Conservation (phyloP, 768 basidiomycete species). For the Russula lepida region DNA sequence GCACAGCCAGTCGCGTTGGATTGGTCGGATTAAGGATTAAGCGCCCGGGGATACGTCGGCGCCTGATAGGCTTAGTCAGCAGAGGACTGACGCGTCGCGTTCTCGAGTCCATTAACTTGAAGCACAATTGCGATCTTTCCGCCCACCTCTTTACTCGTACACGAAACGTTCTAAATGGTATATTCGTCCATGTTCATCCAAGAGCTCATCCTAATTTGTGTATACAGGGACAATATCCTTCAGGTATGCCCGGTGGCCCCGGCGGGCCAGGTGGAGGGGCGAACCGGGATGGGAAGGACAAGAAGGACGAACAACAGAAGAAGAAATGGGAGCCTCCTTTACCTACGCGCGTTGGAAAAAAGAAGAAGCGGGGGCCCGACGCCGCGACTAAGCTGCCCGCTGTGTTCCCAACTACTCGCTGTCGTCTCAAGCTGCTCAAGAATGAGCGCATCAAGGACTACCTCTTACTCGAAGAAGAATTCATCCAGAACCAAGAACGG, state of each 20-base stretch:
- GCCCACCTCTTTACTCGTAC: neutral
- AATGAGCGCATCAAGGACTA: slow-evolving; percentile 98
- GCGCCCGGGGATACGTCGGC: neutral
- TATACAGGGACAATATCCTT: slow-evolving; percentile 65
- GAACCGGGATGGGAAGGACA: slow-evolving; percentile 26
- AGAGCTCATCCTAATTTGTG: neutral
- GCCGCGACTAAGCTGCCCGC: slow-evolving; percentile 86
- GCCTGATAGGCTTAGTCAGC: slow-evolving; percentile 14
- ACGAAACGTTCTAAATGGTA: slow-evolving; percentile 12
- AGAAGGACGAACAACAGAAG: slow-evolving; percentile 48
- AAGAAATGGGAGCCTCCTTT: slow-evolving; percentile 99
- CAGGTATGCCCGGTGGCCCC: slow-evolving; percentile 39
- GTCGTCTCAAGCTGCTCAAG: slow-evolving; percentile 91
- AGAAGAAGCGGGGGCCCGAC: slow-evolving; percentile 89
- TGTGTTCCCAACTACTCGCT: slow-evolving; percentile 90
- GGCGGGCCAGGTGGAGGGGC: slow-evolving; percentile 24
- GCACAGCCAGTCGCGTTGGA: neutral
- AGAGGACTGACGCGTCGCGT: slow-evolving; percentile 31
- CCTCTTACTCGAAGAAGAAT: slow-evolving; percentile 90
- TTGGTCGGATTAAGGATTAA: neutral
- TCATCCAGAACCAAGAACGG: slow-evolving; percentile 85
- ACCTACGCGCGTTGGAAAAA: slow-evolving; percentile 94
- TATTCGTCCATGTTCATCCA: slow-evolving; percentile 7
- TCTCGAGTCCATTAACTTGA: slow-evolving; percentile 5
- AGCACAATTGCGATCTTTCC: slow-evolving; percentile 9